Evolutionary conservation across 371 early-diverging fungal genomes (phyloP).

Genomic region (Thermomucor indicae-seudaticae): DNA sequence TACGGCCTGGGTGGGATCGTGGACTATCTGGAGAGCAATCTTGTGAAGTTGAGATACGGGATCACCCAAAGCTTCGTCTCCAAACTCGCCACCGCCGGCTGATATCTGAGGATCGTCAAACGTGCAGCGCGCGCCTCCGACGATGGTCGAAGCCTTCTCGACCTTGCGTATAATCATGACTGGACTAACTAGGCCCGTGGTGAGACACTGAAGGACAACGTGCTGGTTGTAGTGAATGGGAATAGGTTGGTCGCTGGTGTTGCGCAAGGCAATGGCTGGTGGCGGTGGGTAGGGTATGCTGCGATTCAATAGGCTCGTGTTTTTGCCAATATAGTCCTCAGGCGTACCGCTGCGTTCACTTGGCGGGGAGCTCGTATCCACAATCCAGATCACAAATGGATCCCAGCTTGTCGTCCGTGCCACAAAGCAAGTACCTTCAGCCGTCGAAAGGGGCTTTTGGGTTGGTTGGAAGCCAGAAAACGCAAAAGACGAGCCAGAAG

Average conservation of each 20-base stretch:
- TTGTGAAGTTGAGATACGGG: constrained; percentile 91
- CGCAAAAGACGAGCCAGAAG: constrained; percentile 23
- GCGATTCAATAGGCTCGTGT: not conserved
- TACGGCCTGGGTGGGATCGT: constrained; percentile 20
- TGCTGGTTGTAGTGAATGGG: constrained; percentile 62
- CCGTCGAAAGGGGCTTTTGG: constrained; percentile 9
- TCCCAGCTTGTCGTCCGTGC: constrained; percentile 81
- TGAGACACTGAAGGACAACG: constrained; percentile 70
- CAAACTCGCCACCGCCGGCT: constrained; percentile 25
- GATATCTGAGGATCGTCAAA: constrained; percentile 2
- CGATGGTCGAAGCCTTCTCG: constrained; percentile 65
- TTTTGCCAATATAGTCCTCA: constrained; percentile 20
- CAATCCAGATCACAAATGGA: constrained; percentile 85
- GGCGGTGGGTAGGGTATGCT: constrained; percentile 20
- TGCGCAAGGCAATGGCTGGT: constrained; percentile 20
- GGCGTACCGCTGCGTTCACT: constrained; percentile 18
- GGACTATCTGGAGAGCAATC: constrained; percentile 78
- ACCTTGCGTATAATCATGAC: constrained; percentile 74
- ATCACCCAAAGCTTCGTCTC: constrained; percentile 45
- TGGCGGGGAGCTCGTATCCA: constrained; percentile 54
- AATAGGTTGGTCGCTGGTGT: constrained; percentile 18
- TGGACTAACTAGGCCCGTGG: constrained; percentile 72
- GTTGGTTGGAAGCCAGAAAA: constrained; percentile 17
- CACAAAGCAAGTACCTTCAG: constrained; percentile 59
- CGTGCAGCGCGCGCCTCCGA: constrained; percentile 37